Evolutionary conservation across 2,329 filamentous ascomycete species (phyloP).

Genomic region (Aspergillus novoparasiticus): DNA sequence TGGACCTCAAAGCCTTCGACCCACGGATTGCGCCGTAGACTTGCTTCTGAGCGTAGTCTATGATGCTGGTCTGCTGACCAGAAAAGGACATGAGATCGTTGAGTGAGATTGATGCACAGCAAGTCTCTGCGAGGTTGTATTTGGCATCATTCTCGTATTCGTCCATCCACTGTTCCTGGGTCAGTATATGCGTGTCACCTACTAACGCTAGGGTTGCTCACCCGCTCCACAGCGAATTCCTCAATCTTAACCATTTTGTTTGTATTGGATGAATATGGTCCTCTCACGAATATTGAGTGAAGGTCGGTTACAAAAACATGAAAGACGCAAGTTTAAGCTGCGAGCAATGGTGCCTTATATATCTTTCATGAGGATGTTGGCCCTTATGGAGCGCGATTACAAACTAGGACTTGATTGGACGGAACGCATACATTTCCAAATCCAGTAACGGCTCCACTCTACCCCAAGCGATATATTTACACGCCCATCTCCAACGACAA

Average conservation of each 20-base stretch:
- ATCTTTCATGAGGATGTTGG: background rate
- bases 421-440: constrained; percentile 19
- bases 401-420: constrained; percentile 15
- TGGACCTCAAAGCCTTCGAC: constrained; percentile 27
- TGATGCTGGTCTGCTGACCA: constrained; percentile 33
- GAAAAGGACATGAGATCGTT: constrained; percentile 65
- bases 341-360: background rate
- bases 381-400: background rate
- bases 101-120: constrained; percentile 73
- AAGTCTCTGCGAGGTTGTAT: constrained; percentile 78
- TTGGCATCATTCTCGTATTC: constrained; percentile 54
- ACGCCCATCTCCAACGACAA: background rate
- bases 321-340: background rate
- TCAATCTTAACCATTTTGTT: constrained; percentile 23
- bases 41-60: constrained; percentile 29
- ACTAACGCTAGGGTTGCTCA: constrained; percentile 3
- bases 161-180: constrained; percentile 57
- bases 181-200: constrained; percentile 5
- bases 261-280: background rate
- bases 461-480: background rate
- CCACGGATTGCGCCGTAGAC: constrained; percentile 32
- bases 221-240: constrained; percentile 24
- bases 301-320: background rate
- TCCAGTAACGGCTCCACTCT: constrained; percentile 4
- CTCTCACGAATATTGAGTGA: no score